Percentiles rank a stretch among this genome's conserved stretches.
Evolutionary conservation across 768 basidiomycete species (phyloP).

Genomic region (Tricholoma flavovirens): DNA sequence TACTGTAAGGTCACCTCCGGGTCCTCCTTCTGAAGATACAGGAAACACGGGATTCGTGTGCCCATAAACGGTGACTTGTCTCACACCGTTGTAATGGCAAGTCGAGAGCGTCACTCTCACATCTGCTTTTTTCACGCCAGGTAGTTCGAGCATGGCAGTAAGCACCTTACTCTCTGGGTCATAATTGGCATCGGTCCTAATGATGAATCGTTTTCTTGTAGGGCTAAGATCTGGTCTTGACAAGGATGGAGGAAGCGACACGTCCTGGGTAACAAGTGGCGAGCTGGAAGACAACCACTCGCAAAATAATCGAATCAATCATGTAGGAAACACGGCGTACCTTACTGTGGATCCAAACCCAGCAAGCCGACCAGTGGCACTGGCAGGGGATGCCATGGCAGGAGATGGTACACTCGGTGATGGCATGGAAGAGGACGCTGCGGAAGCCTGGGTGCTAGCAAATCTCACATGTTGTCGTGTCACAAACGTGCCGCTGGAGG

Average conservation of each 20-base stretch:
- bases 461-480: conserved; percentile 21
- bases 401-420: conserved; percentile 22
- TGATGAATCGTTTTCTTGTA: conserved; percentile 30
- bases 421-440: conserved; percentile 19
- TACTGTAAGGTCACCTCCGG: conserved; percentile 16
- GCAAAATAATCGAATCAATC: conserved; percentile 1
- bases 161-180: conserved; percentile 44
- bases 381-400: conserved; percentile 17
- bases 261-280: conserved; percentile 13
- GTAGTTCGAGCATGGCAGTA: conserved; percentile 62
- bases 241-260: conserved; percentile 11
- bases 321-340: conserved; percentile 11
- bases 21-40: conserved; percentile 17
- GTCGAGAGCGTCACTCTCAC: conserved; percentile 55
- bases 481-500: conserved; percentile 13
- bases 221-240: conserved; percentile 6
- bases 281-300: conserved; percentile 13
- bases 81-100: conserved; percentile 55
- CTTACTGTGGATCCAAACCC: conserved; percentile 20
- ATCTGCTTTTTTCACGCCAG: conserved; percentile 56
- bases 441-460: conserved; percentile 14
- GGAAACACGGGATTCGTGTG: conserved; percentile 36
- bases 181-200: conserved; percentile 60
- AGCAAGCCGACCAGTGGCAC: conserved; percentile 14
- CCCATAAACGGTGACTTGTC: conserved; percentile 55